phyloP scores from a whole-genome alignment of 352 stramenopile species.

The Saprolegnia diclina region DNA sequence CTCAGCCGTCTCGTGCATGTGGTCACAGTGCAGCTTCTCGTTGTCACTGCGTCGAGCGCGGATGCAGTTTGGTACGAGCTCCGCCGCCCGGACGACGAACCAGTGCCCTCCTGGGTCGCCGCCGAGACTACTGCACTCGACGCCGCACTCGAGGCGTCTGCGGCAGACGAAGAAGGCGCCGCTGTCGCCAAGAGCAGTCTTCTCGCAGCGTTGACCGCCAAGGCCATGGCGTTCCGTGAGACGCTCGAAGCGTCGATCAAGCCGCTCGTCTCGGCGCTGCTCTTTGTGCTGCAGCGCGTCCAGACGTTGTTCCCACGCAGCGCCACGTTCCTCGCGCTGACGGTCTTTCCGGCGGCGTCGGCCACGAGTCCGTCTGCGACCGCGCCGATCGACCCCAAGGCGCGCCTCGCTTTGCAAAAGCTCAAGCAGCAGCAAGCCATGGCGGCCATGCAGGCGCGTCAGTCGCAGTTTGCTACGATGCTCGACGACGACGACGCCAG shows the following conservation, averaged over 20 bases:
- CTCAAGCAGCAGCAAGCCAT: slow-evolving; percentile 74
- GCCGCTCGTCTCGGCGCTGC: slow-evolving; percentile 1
- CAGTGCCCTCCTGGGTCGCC: not conserved
- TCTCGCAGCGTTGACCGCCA: not conserved
- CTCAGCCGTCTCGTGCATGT: slow-evolving; percentile 8
- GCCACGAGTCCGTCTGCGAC: not conserved
- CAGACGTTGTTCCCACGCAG: slow-evolving; percentile 12
- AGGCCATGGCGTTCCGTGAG: not conserved
- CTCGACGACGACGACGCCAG: slow-evolving; percentile 41
- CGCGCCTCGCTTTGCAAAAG: slow-evolving; percentile 50
- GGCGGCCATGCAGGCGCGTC: slow-evolving; percentile 66
- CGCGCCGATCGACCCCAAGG: slow-evolving; percentile 48
- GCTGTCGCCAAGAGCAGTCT: not conserved
- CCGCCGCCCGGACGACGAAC: too few relatives aligned
- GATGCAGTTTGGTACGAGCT: not conserved
- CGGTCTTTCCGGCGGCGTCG: slow-evolving; percentile 2
- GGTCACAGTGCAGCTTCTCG: slow-evolving; percentile 49
- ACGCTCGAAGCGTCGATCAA: slow-evolving; percentile 6
- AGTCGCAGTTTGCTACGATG: slow-evolving; percentile 58
- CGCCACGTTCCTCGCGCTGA: slow-evolving; percentile 37
- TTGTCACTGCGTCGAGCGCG: not conserved
- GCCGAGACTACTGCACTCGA: not conserved
- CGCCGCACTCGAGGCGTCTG: not conserved
- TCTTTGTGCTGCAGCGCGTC: slow-evolving; percentile 50
- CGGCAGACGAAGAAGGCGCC: not conserved